Base-by-base conservation (phyloP, 257 asterid genomes). In the Jasminum sambac region DNA sequence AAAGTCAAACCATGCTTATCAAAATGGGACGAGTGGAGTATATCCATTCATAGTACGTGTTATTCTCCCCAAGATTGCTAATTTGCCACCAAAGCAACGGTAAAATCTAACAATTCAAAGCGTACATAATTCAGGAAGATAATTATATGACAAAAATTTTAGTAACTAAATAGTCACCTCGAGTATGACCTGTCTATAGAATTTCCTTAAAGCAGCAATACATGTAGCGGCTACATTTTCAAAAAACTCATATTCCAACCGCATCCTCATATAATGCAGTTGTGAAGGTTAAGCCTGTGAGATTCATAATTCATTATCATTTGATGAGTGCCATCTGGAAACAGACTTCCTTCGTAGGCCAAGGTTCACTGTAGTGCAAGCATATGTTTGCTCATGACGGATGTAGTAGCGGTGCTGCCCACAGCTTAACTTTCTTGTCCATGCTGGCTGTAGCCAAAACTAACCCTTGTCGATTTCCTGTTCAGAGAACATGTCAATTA, bases 361-460 rank as follows among this genome's bases (percentile, higher is more conserved):
- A 39, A 6, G 40, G 40, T 24, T 36, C 13, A 26, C 55, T 52
- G 70, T 61, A 37, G 63, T 12, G 24, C 7, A 34, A 4, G 14
- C 16, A 37, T 12, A 41, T 48, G 38, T 39, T 61, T 42, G 16
- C 65, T 81, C 63, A 81, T 8, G 89, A 66, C 38, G 74, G 46
- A 44, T 66, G 76, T 38, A 67, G 66, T 8, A 73, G 66, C 59
- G 98, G 98, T 57, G 96, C 86, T 26, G 88, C 88, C 99, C 99
- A 94, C 59, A 91, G 80, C 88, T 94, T 94, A 73, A 91, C 96
- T 74, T 94, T 94, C 92, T 89, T 94, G 86, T 91, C 97, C 1
- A 62, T 71, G 81, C 99, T 85, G 79, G 97, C 72, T 6, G 99
- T 91, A 50, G 96, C 96, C 69, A 94, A 80, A 40, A 85, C 77